Conservation (phyloP, 1,284 basidiomycete species). For the Xerocomus amazonicus region DNA sequence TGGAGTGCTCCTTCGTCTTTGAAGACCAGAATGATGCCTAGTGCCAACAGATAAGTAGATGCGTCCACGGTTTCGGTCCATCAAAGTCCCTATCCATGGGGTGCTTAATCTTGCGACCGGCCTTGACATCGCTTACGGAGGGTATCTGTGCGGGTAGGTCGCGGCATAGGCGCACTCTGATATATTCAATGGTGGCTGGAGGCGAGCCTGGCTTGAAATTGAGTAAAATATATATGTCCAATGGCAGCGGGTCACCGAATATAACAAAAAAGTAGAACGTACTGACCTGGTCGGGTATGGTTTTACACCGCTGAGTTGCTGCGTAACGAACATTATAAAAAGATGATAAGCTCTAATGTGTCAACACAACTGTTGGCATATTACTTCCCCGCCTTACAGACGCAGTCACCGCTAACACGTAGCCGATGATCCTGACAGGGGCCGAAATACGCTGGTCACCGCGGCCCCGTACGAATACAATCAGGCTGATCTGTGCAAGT, state of each 20-base stretch:
- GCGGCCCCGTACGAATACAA: too few relatives aligned
- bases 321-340: too few relatives aligned
- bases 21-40: slow-evolving; percentile 25
- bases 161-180: slow-evolving; percentile 3
- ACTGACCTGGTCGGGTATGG: slow-evolving; percentile 31
- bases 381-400: too few relatives aligned
- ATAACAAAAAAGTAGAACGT: slow-evolving; percentile 1
- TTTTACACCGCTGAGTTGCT: too few relatives aligned
- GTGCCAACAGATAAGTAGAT: not conserved
- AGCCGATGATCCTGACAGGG: too few relatives aligned
- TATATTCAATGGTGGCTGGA: slow-evolving; percentile 5
- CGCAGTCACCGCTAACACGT: too few relatives aligned
- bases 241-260: not conserved
- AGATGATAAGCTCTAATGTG: too few relatives aligned
- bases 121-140: slow-evolving; percentile 12
- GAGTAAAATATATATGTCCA: slow-evolving; percentile 13
- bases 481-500: too few relatives aligned
- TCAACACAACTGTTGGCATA: too few relatives aligned
- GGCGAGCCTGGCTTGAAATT: slow-evolving; percentile 20
- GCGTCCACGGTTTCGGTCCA: not conserved
- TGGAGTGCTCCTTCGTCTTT: slow-evolving; percentile 15
- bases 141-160: slow-evolving; percentile 17
- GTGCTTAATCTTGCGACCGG: slow-evolving; percentile 19
- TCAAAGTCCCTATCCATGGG: slow-evolving; percentile 23
- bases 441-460: too few relatives aligned